Conservation (phyloP, 805 yeast genomes). For the Candida yuanshanica region DNA sequence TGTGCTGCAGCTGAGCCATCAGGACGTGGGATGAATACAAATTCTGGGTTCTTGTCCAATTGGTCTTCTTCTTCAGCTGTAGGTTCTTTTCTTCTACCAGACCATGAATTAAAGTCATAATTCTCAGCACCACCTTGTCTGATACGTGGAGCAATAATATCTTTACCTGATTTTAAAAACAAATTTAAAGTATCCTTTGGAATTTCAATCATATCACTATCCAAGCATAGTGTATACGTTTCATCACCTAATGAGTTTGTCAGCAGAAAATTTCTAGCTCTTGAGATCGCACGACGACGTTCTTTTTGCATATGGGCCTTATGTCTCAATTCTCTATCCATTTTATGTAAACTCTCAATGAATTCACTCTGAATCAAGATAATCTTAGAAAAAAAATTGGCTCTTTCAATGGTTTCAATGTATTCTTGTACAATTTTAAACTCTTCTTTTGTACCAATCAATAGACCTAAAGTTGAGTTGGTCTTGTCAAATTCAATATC, state of each 20-base stretch:
- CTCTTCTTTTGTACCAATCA: slow-evolving; percentile 9
- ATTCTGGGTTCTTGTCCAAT: slow-evolving; percentile 16
- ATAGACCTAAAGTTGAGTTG: slow-evolving; percentile 19
- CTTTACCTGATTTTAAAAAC: slow-evolving; percentile 23
- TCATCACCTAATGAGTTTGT: slow-evolving; percentile 23
- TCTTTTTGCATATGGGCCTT: slow-evolving; percentile 17
- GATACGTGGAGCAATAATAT: slow-evolving; percentile 29
- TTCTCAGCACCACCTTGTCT: slow-evolving; percentile 22
- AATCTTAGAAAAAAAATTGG: slow-evolving; percentile 9
- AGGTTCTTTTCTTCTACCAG: slow-evolving; percentile 27
- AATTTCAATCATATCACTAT: slow-evolving; percentile 26
- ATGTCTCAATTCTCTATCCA: slow-evolving; percentile 17
- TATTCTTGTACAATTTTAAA: slow-evolving; percentile 1
- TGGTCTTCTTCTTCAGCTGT: slow-evolving; percentile 12
- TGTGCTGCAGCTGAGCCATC: slow-evolving; percentile 12
- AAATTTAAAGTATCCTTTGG: slow-evolving; percentile 21
- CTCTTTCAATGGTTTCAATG: slow-evolving; percentile 9
- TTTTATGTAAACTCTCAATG: slow-evolving; percentile 12
- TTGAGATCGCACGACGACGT: slow-evolving; percentile 25
- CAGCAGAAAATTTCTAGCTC: slow-evolving; percentile 25
- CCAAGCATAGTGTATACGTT: slow-evolving; percentile 25
- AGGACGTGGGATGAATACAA: slow-evolving; percentile 24
- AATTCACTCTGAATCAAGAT: slow-evolving; percentile 18
- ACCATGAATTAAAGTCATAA: slow-evolving; percentile 34
- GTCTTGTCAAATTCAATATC: slow-evolving; percentile 22